Base-by-base conservation (phyloP, 768 basidiomycete genomes). In the Pleurotus eryngii region DNA sequence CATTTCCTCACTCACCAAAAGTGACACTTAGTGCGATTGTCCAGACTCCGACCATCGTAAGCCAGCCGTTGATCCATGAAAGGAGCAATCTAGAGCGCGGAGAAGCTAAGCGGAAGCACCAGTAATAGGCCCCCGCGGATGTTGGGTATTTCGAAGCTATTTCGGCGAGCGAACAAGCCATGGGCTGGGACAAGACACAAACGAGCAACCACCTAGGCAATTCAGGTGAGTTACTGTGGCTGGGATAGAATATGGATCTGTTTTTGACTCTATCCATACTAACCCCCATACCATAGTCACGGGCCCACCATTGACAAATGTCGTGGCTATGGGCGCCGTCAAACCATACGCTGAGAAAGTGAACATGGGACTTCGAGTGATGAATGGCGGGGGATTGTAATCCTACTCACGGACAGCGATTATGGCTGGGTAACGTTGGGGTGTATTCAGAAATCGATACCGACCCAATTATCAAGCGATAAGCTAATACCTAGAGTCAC, bases 61-160 rank as follows among this genome's bases (percentile, higher is more conserved):
- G 69, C 86, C 86, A 89, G 5, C 86, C 86, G 56, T 83, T 83
- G 47, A 87, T 81, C 81, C 86, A 88, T 14, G 81, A 83, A 2
- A 80, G 68, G 7, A 85, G 61, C 5, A 85, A 68, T 53, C 80
- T 74, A 56, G 74, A 77, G 49, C 71, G 73, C 0, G 83, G 80
- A 3, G 83, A 76, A 0, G 82, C 79, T 7, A 88, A 72, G 47
- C 81, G 78, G 61, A 82, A 86, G 46, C 81, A 80, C 86, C 86
- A 88, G 61, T 87, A 85, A 60, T 84, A 85, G 1, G 83, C 79
- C 14, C 84, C 84, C 0, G 82, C 82, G 0, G 82, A 81, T 1
- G 83, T 85, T 0, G 84, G 84, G 59, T 82, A 85, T 59, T 81
- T 80, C 3, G 84, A 81, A 43, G 80, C 81, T 27, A 84, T 81